Base-by-base conservation (phyloP, 2,329 filamentous ascomycete species). In the Tolypocladium cylindrosporum region DNA sequence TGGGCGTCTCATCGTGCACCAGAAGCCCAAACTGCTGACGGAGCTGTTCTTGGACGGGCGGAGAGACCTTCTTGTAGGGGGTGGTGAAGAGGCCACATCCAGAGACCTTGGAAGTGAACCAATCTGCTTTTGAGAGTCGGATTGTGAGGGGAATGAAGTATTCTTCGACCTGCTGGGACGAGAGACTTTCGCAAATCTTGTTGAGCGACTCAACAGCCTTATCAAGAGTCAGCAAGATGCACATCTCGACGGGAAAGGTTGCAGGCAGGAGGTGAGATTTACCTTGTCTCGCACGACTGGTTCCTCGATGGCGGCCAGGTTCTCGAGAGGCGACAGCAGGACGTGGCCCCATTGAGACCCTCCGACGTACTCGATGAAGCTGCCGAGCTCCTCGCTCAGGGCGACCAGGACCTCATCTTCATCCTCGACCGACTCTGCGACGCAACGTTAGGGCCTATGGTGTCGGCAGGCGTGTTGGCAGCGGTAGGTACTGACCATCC, bases 41-140 rank as follows among this genome's bases (percentile, higher is more conserved):
- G 60, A 99, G 86, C 67, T 87, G 88, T 77, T 96, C 91, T 77
- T 99, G 94, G 65, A 92, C 85, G n/a, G 86, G 82, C 55, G 88
- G 83, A 57, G 91, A 88, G 60, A 94, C 91, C 79, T 95, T 96
- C 68, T 87, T 88, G 80, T 99, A 99, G 63, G 94, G 93, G 54
- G 87, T 85, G 72, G 90, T 94, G 79, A 93, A 99, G 62, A 99
- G 88, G 62, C 94, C 94, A 64, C 93, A 96, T 62, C 93, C 94
- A 39, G 94, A 99, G 64, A 99, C 94, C 79, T 97, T 99, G 64
- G 94, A 97, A 59, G 94, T 99, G 76, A 99, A 99, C 94, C 94
- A 99, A 77, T 99, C 94, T 76, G 94, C 94, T 83, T 97, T 99
- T 64, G 94, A 95, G 61, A 99, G 89, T 71, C 94, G 91, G 70